A percentile compares a stretch with the other conserved stretches of the same genome.
phyloP scores from a whole-genome alignment of 257 asterid species.

The Solanum rostratum region DNA sequence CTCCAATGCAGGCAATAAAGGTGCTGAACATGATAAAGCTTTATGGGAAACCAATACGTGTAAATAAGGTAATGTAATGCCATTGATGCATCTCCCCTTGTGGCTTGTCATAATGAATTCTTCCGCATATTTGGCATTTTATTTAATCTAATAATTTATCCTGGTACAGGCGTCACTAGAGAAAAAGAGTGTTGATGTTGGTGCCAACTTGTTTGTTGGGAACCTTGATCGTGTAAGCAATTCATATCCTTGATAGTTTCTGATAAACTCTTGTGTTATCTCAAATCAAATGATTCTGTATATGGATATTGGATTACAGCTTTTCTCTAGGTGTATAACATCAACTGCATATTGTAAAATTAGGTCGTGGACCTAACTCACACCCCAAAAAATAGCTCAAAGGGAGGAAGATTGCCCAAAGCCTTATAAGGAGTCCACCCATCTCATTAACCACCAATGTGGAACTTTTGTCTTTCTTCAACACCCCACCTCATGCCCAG shows the following conservation, averaged over 20 bases:
- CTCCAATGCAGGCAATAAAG: constrained; percentile 68
- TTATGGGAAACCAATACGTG: constrained; percentile 82
- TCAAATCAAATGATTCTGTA: background rate
- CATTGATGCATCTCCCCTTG: background rate
- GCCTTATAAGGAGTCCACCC: no score
- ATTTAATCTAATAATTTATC: background rate
- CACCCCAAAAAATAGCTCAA: no score
- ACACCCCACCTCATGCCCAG: no score
- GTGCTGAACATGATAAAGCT: constrained; percentile 87
- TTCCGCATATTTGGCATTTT: background rate
- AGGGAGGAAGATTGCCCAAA: no score
- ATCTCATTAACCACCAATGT: no score
- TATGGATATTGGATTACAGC: background rate
- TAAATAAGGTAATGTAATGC: constrained; percentile 53
- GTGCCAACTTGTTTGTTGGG: constrained; percentile 95
- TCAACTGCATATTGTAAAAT: background rate
- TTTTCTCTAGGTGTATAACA: background rate
- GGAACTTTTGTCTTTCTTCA: no score
- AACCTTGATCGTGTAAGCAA: constrained; percentile 92
- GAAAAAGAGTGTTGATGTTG: constrained; percentile 91
- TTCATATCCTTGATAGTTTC: background rate
- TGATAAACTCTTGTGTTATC: background rate
- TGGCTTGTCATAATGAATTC: background rate
- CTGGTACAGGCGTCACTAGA: constrained; percentile 81
- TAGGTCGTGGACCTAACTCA: no score